Evolutionary conservation across 176 grass and related monocot genomes (phyloP), one percentile per base, ranked within the genome.

Genomic region (Themeda triandra): DNA sequence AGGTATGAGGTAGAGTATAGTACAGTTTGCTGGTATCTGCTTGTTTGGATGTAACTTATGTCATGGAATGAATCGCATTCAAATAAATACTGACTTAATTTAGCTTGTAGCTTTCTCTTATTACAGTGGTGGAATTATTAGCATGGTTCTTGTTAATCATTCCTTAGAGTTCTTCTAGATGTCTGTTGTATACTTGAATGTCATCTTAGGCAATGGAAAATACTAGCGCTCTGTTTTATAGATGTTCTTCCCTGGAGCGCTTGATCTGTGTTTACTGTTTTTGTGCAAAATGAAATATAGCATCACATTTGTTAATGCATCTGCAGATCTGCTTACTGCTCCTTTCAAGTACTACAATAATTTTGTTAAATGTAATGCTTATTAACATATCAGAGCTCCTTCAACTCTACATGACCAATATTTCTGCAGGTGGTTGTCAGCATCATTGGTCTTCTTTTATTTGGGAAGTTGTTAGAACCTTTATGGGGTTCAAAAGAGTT

Each of bases 401-500:
- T 58, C n/a, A 73, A 56, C 66, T 91, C 31, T 49, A 80, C 45
- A 39, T 35, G 19, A 18, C 17, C 40, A 63, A 70, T 63, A 45
- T 84, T 66, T 51, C 81, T 87, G 13, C 86, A 99, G 96, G 91
- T 96, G 36, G 70, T 88, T 71, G 31, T 96, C 68, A 96, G 96
- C 84, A 94, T 88, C 71, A 12, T 96, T 70, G 93, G 93, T 60
- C 93, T 99, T 75, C 93, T 99, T 92, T 77, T 91, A 80, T 94
- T 87, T 89, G 96, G 96, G 65, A 99, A 94, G 74, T 76, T 94
- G 12, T 83, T 99, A 77, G 93, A 99, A 71, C 93, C 96, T 51
- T 85, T 99, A 30, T 99, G 96, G 96, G 93, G 96, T 79, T 58
- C 93, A 35, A 99, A 88, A 80, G 93, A 99, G 84, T 96, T 99